Conservation (phyloP, 768 basidiomycete species). For the Cantharellus anzutake region DNA sequence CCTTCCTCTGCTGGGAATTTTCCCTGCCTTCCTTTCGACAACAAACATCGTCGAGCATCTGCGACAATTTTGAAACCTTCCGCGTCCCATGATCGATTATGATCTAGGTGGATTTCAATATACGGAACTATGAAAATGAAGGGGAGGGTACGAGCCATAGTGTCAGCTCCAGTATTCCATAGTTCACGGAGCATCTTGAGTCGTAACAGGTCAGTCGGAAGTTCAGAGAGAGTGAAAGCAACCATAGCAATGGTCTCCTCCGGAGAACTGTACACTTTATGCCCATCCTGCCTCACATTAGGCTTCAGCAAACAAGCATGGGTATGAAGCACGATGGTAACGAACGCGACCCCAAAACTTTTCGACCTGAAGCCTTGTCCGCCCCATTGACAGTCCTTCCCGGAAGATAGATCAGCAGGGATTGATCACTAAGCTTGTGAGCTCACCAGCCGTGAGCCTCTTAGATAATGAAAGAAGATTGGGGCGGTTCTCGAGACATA, state of each 20-base stretch:
- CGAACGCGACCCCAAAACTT: constrained; percentile 6
- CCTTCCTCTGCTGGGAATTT: not conserved
- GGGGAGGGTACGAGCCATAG: constrained; percentile 32
- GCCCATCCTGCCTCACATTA: not conserved
- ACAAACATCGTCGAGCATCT: constrained; percentile 57
- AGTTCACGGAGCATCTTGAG: constrained; percentile 59
- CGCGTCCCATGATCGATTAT: constrained; percentile 71
- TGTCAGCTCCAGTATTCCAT: constrained; percentile 81
- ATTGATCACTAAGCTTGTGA: no score
- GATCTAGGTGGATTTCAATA: constrained; percentile 26
- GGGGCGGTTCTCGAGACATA: constrained; percentile 60
- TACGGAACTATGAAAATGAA: not conserved
- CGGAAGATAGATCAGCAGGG: not conserved
- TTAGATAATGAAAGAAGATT: constrained; percentile 50
- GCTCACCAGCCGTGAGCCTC: constrained; percentile 25
- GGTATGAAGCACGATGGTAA: constrained; percentile 5
- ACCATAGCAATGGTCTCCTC: constrained; percentile 64
- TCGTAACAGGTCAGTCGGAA: constrained; percentile 39
- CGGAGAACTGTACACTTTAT: constrained; percentile 24
- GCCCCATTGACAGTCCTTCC: constrained; percentile 4
- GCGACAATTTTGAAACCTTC: constrained; percentile 60
- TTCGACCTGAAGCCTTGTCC: not conserved
- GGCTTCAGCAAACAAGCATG: constrained; percentile 3
- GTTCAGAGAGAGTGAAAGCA: constrained; percentile 68
- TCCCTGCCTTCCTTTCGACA: constrained; percentile 42